Evolutionary conservation across 2,329 filamentous ascomycete species (phyloP), one percentile per base, ranked within the genome.

Genomic region (Mycosphaerelloides madeirae): DNA sequence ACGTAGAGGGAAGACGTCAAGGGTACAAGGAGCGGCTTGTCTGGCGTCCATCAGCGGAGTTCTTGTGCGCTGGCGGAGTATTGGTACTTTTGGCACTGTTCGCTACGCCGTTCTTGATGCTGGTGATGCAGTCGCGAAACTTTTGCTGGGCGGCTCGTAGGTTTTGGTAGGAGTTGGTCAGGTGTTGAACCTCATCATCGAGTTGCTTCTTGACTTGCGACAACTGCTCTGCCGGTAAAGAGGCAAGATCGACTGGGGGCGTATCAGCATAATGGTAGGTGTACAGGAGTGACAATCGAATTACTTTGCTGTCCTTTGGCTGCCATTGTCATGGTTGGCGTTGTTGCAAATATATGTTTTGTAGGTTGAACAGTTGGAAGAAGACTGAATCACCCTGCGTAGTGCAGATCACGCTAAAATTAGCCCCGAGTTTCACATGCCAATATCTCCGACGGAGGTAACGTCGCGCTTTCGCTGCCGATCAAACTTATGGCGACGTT

Each of bases 1-100:
- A 98, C 91, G 68, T 98, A 98, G 22, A 98, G 78, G 1, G 90
- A 96, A 59, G 87, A 93, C 11, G 93, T 98, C 50, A 98, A 71
- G 0, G 94, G 93, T n/a, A 98, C 88, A 15, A 98, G 79, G 37
- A 97, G 84, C 6, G 73, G 69, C 58, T 77, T 79, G 68, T 74
- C 66, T 80, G 45, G 33, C 16, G 6, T 18, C 33, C 9, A 19
- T 35, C 15, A 35, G 33, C 13, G 16, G 12, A 12, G 3, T 18
- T 12, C 6, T 35, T 6, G 15, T 35, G 33, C 15, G 13, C 19
- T 12, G 9, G 6, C 6, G 19, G 6, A 6, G 6, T 12, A 12
- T 28, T 5, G 46, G 18, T 55, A 61, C 49, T 59, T 59, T 44
- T 70, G 57, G 44, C 68, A 64, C 69, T 60, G 60, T 60, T 55